Percentiles rank a stretch among this genome's conserved stretches.
phyloP scores from a whole-genome alignment of 192 early-diverging fungal genomes.

The Radiomyces spectabilis region DNA sequence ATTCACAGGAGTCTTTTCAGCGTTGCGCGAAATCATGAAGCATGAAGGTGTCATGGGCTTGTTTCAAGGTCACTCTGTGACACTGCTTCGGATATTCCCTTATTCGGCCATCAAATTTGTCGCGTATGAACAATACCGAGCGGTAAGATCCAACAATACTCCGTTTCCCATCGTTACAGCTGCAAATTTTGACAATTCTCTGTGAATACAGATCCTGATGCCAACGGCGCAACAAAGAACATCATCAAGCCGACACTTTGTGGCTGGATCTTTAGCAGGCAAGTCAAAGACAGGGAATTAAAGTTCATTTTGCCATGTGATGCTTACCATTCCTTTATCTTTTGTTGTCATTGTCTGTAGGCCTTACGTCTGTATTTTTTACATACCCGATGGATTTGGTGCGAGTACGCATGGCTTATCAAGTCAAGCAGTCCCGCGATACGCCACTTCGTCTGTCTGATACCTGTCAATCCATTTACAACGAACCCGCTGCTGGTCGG shows the following conservation, averaged over 20 bases:
- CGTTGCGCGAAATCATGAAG: conserved; percentile 64
- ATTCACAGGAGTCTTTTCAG: conserved; percentile 76
- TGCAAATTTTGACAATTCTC: not conserved
- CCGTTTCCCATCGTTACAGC: not conserved
- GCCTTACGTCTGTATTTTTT: conserved; percentile 78
- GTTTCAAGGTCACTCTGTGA: conserved; percentile 93
- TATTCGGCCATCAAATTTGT: conserved; percentile 97
- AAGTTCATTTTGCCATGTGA: not conserved
- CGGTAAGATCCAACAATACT: conserved; percentile 22
- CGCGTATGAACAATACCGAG: conserved; percentile 85
- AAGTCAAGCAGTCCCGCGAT: conserved; percentile 38
- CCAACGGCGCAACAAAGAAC: conserved; percentile 58
- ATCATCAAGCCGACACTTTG: conserved; percentile 54
- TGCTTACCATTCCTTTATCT: not conserved
- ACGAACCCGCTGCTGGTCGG: conserved; percentile 57
- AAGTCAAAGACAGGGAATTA: not conserved
- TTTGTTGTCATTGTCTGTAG: conserved; percentile 33
- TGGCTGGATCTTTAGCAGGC: conserved; percentile 75
- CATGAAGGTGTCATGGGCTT: conserved; percentile 70
- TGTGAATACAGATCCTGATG: conserved; percentile 47
- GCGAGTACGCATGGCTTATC: conserved; percentile 90
- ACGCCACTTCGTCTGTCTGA: conserved; percentile 2
- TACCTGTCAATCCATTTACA: conserved; percentile 58
- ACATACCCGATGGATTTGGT: conserved; percentile 95
- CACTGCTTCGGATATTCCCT: conserved; percentile 90